These are phyloP conservation scores for Phytophthora citricola DNA, from an alignment of 352 stramenopile genomes.

Conservation along the genomic window DNA sequence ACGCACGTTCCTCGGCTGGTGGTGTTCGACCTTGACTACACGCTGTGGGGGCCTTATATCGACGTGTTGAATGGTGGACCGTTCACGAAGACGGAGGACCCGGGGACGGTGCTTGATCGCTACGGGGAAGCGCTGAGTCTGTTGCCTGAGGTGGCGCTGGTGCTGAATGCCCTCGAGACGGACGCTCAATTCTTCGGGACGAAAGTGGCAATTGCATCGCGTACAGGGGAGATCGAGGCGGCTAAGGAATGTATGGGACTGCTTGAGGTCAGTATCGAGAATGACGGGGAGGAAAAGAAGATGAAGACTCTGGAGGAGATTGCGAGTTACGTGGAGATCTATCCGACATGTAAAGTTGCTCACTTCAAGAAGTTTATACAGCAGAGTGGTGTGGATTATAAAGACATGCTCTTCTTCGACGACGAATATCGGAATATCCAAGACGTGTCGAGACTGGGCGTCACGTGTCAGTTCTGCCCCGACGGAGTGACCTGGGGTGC, in stretches of 20 bases:
- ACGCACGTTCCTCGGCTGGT: slow-evolving; percentile 62
- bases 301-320: slow-evolving; percentile 55
- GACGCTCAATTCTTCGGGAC: slow-evolving; percentile 64
- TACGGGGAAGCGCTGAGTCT: slow-evolving; percentile 78
- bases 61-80: slow-evolving; percentile 79
- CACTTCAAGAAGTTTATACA: slow-evolving; percentile 92
- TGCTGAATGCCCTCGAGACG: slow-evolving; percentile 70
- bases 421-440: slow-evolving; percentile 88
- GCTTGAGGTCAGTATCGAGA: slow-evolving; percentile 47
- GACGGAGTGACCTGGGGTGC: slow-evolving; percentile 65
- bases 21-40: slow-evolving; percentile 84
- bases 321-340: slow-evolving; percentile 76
- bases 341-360: slow-evolving; percentile 79
- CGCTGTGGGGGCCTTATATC: slow-evolving; percentile 80
- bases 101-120: slow-evolving; percentile 67
- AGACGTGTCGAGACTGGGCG: slow-evolving; percentile 70
- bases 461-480: slow-evolving; percentile 77
- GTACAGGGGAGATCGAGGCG: slow-evolving; percentile 71
- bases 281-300: not conserved
- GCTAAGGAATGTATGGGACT: slow-evolving; percentile 77
- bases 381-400: slow-evolving; percentile 87
- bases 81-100: slow-evolving; percentile 66
- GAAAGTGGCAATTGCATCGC: slow-evolving; percentile 68
- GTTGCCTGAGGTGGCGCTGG: slow-evolving; percentile 55
- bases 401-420: slow-evolving; percentile 98